A percentile compares a stretch with the other conserved stretches of the same genome.
These are phyloP conservation scores for Trichoderma gracile DNA, from an alignment of 2,329 filamentous ascomycete species.

Conservation along the genomic window DNA sequence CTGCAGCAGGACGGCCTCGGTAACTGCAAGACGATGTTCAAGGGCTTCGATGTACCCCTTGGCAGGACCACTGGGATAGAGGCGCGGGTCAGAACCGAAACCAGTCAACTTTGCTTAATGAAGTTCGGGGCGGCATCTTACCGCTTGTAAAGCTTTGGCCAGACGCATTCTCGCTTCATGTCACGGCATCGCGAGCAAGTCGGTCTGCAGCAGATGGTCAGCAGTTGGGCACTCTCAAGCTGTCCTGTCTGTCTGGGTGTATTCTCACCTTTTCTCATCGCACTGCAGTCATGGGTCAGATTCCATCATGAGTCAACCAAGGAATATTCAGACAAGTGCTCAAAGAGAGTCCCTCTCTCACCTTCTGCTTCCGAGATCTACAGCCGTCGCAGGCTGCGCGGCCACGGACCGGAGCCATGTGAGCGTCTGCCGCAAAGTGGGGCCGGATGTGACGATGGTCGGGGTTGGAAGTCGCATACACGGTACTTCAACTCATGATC, in stretches of 20 bases:
- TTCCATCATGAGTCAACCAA: not conserved
- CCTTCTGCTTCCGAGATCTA: conserved; percentile 23
- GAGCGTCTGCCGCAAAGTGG: conserved; percentile 20
- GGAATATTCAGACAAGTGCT: too few species aligned
- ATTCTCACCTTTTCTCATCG: conserved; percentile 14
- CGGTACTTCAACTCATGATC: conserved; percentile 16
- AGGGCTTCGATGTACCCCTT: conserved; percentile 21
- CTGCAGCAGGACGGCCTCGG: conserved; percentile 17
- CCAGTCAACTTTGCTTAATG: not conserved
- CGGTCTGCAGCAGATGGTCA: conserved; percentile 5
- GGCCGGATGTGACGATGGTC: conserved; percentile 12
- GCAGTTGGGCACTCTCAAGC: not conserved
- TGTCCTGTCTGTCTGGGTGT: too few species aligned
- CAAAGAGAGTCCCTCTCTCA: not conserved
- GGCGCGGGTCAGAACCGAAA: not conserved
- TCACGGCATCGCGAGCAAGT: conserved; percentile 22
- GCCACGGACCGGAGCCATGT: conserved; percentile 24
- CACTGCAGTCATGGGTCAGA: not conserved
- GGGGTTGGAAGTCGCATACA: not conserved
- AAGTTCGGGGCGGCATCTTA: not conserved
- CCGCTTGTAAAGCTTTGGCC: conserved; percentile 23
- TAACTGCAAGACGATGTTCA: conserved; percentile 19
- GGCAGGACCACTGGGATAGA: not conserved
- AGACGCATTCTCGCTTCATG: conserved; percentile 20
- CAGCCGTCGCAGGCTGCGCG: conserved; percentile 24